Evolutionary conservation across 2,329 filamentous ascomycete genomes (phyloP).

Genomic region (Aspergillus japonicus): DNA sequence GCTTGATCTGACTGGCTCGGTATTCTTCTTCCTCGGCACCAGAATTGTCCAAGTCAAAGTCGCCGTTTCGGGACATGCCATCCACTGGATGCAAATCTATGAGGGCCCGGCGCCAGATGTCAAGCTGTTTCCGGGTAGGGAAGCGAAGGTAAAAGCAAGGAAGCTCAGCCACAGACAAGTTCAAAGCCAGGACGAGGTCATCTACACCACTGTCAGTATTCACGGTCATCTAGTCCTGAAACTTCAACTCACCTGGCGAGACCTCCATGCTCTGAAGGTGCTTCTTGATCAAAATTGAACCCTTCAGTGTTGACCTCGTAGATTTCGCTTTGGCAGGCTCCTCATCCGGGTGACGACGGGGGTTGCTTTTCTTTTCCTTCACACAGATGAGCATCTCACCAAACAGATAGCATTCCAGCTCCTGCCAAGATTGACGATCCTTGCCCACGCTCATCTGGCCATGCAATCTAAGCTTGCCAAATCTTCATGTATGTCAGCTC

Average conservation of each 20-base stretch:
- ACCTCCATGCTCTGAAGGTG: slow-evolving; percentile 88
- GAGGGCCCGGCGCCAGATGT: slow-evolving; percentile 85
- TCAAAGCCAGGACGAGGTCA: slow-evolving; percentile 82
- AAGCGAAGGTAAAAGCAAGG: slow-evolving; percentile 94
- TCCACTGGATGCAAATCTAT: slow-evolving; percentile 77
- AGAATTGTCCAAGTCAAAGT: slow-evolving; percentile 76
- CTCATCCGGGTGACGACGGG: slow-evolving; percentile 62
- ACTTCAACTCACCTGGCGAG: slow-evolving; percentile 42
- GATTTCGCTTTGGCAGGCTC: slow-evolving; percentile 58
- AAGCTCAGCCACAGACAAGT: slow-evolving; percentile 84
- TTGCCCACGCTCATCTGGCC: slow-evolving; percentile 92
- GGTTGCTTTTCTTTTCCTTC: slow-evolving; percentile 81
- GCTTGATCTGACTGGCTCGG: slow-evolving; percentile 58
- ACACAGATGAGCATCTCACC: slow-evolving; percentile 99
- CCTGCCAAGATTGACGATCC: slow-evolving; percentile 95
- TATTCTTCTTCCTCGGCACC: slow-evolving; percentile 89
- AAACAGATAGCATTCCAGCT: slow-evolving; percentile 94
- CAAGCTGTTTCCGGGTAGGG: slow-evolving; percentile 73
- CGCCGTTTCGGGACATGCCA: slow-evolving; percentile 60
- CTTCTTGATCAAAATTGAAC: slow-evolving; percentile 97
- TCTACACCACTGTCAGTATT: slow-evolving; percentile 47
- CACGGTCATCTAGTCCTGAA: not conserved
- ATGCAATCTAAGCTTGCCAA: slow-evolving; percentile 87
- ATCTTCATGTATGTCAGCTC: slow-evolving; percentile 53
- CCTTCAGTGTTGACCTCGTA: slow-evolving; percentile 84